phyloP scores from a whole-genome alignment of 495 filamentous ascomycete species.

The Neurospora sp. region DNA sequence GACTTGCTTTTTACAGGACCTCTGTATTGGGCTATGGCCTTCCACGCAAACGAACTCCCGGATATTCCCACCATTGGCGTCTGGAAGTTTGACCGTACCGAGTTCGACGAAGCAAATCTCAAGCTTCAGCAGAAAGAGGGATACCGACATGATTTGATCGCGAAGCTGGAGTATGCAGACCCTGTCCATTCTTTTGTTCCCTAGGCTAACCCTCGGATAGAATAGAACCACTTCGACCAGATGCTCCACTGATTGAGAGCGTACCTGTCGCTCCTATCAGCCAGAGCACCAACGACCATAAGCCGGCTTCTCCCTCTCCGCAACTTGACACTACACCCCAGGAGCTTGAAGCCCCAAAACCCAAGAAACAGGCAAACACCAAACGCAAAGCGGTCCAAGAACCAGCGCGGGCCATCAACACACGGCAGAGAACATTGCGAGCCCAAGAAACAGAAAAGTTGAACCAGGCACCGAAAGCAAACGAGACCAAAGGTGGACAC shows the following conservation, averaged over 20 bases:
- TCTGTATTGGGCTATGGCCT: slow-evolving; percentile 11
- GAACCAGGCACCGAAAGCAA: neutral
- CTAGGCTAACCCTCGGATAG: neutral
- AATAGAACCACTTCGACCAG: neutral
- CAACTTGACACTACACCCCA: neutral
- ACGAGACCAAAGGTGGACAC: neutral
- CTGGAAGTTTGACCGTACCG: slow-evolving; percentile 10
- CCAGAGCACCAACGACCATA: neutral
- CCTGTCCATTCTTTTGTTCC: neutral
- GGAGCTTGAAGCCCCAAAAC: neutral
- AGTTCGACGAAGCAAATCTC: slow-evolving; percentile 13
- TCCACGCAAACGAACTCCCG: slow-evolving; percentile 7
- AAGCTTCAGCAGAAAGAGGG: slow-evolving; percentile 4
- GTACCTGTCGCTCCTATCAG: neutral
- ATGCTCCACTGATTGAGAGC: neutral
- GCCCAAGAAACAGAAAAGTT: neutral
- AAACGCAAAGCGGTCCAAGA: neutral
- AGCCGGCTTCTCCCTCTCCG: neutral
- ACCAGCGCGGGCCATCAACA: neutral
- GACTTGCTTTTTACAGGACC: neutral
- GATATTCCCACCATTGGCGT: slow-evolving; percentile 8
- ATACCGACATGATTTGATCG: slow-evolving; percentile 6
- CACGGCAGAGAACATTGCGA: neutral
- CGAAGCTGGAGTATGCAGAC: slow-evolving; percentile 3
- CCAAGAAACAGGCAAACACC: neutral